Evolutionary conservation across 1,139 yeast species (phyloP).

Genomic region (Diutina catenulata): DNA sequence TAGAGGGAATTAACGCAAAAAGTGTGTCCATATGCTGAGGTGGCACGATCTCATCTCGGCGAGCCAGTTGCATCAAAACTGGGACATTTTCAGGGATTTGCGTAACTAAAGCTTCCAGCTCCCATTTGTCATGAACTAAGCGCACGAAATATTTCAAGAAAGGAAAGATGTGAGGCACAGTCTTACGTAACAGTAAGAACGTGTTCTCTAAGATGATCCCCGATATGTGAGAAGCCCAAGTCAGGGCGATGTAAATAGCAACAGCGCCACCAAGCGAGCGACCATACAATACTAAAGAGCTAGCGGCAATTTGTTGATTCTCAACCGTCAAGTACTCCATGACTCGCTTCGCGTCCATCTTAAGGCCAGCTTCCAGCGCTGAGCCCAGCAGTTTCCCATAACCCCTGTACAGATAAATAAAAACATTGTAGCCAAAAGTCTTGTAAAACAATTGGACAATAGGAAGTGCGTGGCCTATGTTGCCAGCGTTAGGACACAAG

Average conservation of each 20-base stretch:
- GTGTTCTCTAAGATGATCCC: slow-evolving; percentile 81
- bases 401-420: slow-evolving; percentile 83
- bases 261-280: slow-evolving; percentile 95
- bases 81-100: slow-evolving; percentile 46
- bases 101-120: slow-evolving; percentile 53
- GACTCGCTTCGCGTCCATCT: slow-evolving; percentile 69
- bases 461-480: slow-evolving; percentile 88
- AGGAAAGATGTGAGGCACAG: slow-evolving; percentile 79
- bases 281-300: slow-evolving; percentile 66
- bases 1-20: slow-evolving; percentile 35
- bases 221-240: slow-evolving; percentile 33
- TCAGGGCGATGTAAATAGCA: slow-evolving; percentile 68
- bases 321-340: slow-evolving; percentile 46
- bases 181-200: slow-evolving; percentile 63
- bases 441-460: slow-evolving; percentile 61
- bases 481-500: slow-evolving; percentile 91
- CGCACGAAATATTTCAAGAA: slow-evolving; percentile 41
- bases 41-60: slow-evolving; percentile 83
- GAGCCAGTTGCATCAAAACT: slow-evolving; percentile 60
- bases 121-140: slow-evolving; percentile 77
- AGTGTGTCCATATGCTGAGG: slow-evolving; percentile 68
- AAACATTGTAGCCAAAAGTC: slow-evolving; percentile 62
- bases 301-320: slow-evolving; percentile 36
- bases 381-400: slow-evolving; percentile 78
- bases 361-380: slow-evolving; percentile 71